A percentile compares a stretch with the other conserved stretches of the same genome.
Evolutionary conservation across 116 monocot species (phyloP).

Genomic region (Dioscorea cayenensis): DNA sequence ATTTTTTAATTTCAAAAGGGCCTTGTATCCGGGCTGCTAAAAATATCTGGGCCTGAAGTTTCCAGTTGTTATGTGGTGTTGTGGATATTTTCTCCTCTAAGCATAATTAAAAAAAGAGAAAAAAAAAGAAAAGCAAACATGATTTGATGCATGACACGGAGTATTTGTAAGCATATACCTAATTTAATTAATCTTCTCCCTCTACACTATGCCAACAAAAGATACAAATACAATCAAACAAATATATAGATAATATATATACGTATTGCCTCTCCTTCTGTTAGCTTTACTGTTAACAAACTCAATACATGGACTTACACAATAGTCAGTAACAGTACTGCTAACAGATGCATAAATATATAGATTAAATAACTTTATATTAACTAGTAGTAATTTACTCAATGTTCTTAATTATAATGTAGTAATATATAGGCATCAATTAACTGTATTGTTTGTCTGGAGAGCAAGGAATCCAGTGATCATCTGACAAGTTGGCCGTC

Average conservation of each 20-base stretch:
- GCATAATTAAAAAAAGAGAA: too few relatives aligned
- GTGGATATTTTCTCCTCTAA: too few relatives aligned
- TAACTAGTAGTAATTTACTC: neutral
- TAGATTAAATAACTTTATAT: neutral
- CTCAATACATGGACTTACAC: slow-evolving; percentile 15
- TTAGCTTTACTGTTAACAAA: slow-evolving; percentile 48
- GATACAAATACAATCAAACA: neutral
- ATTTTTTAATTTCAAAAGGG: too few relatives aligned
- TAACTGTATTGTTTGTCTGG: slow-evolving; percentile 43
- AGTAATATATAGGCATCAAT: slow-evolving; percentile 9
- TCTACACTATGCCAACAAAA: neutral
- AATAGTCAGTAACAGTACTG: slow-evolving; percentile 32
- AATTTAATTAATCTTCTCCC: too few relatives aligned
- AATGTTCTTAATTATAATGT: neutral
- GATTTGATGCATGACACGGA: too few relatives aligned
- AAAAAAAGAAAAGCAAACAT: too few relatives aligned
- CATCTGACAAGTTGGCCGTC: slow-evolving; percentile 33
- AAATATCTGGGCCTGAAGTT: too few relatives aligned
- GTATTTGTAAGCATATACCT: too few relatives aligned
- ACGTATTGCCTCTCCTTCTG: slow-evolving; percentile 21
- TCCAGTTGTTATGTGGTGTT: too few relatives aligned
- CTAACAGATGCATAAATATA: slow-evolving; percentile 27
- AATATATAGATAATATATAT: neutral
- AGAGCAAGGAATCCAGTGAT: slow-evolving; percentile 37
- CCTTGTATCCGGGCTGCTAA: too few relatives aligned